A percentile compares a stretch with the other conserved stretches of the same genome.
Evolutionary conservation across 257 asterid species (phyloP).

Genomic region (Solanum etuberosum): DNA sequence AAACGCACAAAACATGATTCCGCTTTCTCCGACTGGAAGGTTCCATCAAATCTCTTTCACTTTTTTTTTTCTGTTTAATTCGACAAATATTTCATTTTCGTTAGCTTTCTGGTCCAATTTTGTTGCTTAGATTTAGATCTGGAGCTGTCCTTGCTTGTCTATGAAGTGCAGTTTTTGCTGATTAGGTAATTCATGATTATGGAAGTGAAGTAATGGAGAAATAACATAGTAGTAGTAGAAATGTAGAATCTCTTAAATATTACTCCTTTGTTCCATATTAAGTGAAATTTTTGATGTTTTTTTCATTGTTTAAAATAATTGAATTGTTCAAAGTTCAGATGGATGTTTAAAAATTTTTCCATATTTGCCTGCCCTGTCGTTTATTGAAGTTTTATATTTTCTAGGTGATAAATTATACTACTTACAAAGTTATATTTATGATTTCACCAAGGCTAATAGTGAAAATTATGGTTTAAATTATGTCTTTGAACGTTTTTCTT

Average conservation of each 20-base stretch:
- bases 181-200: background rate
- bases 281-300: background rate
- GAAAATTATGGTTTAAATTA: background rate
- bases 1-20: conserved; percentile 71
- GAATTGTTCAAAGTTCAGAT: background rate
- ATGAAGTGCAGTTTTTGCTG: background rate
- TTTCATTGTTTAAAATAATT: background rate
- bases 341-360: background rate
- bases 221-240: background rate
- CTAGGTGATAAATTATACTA: background rate
- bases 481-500: background rate
- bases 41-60: background rate
- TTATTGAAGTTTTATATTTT: background rate
- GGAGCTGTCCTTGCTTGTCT: background rate
- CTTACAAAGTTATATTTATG: background rate
- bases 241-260: background rate
- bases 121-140: background rate
- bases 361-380: too few relatives aligned
- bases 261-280: background rate
- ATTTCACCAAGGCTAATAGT: background rate
- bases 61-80: background rate
- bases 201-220: background rate
- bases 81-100: background rate
- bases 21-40: conserved; percentile 90
- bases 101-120: background rate